These are phyloP conservation scores for Lithohypha guttulata DNA, from an alignment of 2,329 filamentous ascomycete genomes.

Conservation along the genomic window DNA sequence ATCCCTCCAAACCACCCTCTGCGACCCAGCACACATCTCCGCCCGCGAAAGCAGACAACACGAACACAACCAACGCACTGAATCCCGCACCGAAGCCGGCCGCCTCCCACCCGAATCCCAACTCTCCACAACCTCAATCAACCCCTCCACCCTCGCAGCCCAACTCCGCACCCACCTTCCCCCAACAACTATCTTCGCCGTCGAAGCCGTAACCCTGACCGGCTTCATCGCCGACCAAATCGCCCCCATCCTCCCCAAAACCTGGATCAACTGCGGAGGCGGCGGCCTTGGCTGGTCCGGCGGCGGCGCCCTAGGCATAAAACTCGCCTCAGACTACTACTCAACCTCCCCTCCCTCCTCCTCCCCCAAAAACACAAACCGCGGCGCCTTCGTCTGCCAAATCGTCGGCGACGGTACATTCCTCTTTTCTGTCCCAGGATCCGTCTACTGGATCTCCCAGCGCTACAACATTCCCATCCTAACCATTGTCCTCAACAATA, in stretches of 20 bases:
- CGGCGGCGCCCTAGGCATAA: slow-evolving; percentile 64
- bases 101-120: slow-evolving; percentile 42
- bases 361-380: slow-evolving; percentile 25
- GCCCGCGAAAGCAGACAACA: slow-evolving; percentile 39
- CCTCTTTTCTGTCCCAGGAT: slow-evolving; percentile 54
- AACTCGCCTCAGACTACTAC: slow-evolving; percentile 52
- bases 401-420: slow-evolving; percentile 60
- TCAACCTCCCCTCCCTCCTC: slow-evolving; percentile 1
- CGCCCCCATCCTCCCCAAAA: slow-evolving; percentile 55
- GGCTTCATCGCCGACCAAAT: slow-evolving; percentile 59
- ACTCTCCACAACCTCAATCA: slow-evolving; percentile 50
- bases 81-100: slow-evolving; percentile 47
- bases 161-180: slow-evolving; percentile 49
- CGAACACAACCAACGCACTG: slow-evolving; percentile 49
- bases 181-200: slow-evolving; percentile 58
- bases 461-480: slow-evolving; percentile 56
- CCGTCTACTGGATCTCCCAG: slow-evolving; percentile 58
- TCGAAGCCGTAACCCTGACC: slow-evolving; percentile 69
- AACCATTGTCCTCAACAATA: slow-evolving; percentile 59
- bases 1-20: slow-evolving; percentile 32
- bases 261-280: slow-evolving; percentile 72
- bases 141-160: slow-evolving; percentile 46
- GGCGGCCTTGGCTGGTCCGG: slow-evolving; percentile 74
- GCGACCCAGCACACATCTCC: slow-evolving; percentile 25
- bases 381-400: slow-evolving; percentile 51